Conservation (phyloP, 495 filamentous ascomycete genomes). For the Trichoderma parareesei region DNA sequence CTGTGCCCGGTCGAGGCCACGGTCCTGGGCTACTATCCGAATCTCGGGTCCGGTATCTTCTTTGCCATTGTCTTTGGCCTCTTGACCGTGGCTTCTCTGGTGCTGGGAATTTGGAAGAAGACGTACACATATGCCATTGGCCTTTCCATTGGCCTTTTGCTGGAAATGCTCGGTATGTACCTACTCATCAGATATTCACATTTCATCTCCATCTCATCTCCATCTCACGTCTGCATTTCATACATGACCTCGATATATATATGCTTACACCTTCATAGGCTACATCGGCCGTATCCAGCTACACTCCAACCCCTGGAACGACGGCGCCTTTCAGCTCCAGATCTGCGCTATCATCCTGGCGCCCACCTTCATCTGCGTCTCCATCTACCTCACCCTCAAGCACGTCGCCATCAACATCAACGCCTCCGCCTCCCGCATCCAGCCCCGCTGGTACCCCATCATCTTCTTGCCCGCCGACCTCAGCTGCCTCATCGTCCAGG, state of each 20-base stretch:
- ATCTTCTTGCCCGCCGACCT: conserved; percentile 60
- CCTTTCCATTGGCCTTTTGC: conserved; percentile 37
- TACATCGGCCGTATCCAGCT: conserved; percentile 56
- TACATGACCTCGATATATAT: background rate
- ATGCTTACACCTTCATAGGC: conserved; percentile 26
- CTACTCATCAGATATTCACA: background rate
- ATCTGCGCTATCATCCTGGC: conserved; percentile 60
- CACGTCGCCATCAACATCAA: conserved; percentile 51
- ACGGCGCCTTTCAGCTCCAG: conserved; percentile 53
- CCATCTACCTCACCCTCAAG: conserved; percentile 62
- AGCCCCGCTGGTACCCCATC: conserved; percentile 52
- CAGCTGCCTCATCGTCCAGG: conserved; percentile 55
- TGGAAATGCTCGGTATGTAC: conserved; percentile 29
- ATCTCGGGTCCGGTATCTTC: conserved; percentile 53
- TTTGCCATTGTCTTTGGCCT: conserved; percentile 50
- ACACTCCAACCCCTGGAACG: conserved; percentile 52
- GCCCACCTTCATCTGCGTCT: conserved; percentile 57
- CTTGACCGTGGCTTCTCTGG: conserved; percentile 37
- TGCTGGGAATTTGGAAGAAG: conserved; percentile 46
- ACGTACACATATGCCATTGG: conserved; percentile 55
- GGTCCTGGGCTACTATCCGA: conserved; percentile 62
- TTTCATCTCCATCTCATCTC: background rate
- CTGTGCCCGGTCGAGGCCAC: conserved; percentile 51
- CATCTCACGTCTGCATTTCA: background rate
- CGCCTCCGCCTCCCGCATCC: conserved; percentile 45